phyloP scores from a whole-genome alignment of 148 eudicot species.

The Chenopodium suecicum region DNA sequence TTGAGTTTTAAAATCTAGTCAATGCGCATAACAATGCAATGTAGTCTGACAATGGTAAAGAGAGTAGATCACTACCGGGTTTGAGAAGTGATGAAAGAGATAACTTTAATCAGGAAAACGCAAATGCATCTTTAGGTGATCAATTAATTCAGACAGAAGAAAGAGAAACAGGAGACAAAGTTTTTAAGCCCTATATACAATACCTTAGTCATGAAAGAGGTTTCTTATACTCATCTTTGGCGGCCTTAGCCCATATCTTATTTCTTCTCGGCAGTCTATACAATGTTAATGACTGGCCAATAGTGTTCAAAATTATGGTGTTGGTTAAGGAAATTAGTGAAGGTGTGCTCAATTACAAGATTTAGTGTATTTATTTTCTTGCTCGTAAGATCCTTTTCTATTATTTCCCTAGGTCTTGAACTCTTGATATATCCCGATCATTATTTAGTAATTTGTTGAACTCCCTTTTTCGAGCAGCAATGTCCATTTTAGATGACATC shows the following conservation, averaged over 20 bases:
- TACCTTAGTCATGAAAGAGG: constrained; percentile 52
- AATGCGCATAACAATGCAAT: constrained; percentile 34
- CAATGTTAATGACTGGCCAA: constrained; percentile 60
- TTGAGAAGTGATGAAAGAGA: constrained; percentile 20
- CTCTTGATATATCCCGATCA: constrained; percentile 34
- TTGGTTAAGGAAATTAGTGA: constrained; percentile 28
- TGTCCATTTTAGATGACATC: constrained; percentile 63
- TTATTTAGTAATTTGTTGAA: constrained; percentile 43
- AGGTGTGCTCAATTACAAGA: constrained; percentile 38
- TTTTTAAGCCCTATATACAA: constrained; percentile 49
- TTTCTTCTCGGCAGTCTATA: constrained; percentile 44
- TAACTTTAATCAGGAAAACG: constrained; percentile 12
- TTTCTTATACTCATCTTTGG: constrained; percentile 37
- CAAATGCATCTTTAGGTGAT: constrained; percentile 27
- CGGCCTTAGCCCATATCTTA: constrained; percentile 34
- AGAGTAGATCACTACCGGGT: constrained; percentile 7
- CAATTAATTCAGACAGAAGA: constrained; percentile 58
- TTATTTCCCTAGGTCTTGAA: constrained; percentile 38
- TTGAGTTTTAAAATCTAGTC: constrained; percentile 39
- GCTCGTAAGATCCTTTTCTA: constrained; percentile 38
- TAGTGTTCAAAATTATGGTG: constrained; percentile 34
- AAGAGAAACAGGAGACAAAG: constrained; percentile 53
- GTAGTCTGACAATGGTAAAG: background rate
- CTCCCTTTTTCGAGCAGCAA: constrained; percentile 63
- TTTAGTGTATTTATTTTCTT: constrained; percentile 31